Percentiles rank a stretch among this genome's conserved stretches.
These are phyloP conservation scores for Entomortierella parvispora DNA, from an alignment of 192 early-diverging fungal genomes.

Conservation along the genomic window DNA sequence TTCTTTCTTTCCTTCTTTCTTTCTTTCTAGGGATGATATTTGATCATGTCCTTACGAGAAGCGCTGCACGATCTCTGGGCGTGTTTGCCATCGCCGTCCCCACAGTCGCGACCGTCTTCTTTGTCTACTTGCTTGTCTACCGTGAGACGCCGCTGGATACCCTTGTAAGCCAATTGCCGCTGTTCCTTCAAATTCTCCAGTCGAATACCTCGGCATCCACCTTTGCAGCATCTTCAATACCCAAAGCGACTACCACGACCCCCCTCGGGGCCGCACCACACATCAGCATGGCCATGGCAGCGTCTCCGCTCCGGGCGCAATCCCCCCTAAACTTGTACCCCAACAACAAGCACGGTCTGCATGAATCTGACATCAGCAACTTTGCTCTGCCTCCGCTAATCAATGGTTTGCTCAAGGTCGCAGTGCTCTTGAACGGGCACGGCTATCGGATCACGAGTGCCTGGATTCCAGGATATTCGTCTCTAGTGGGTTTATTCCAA, in stretches of 20 bases:
- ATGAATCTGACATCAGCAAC: not conserved
- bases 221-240: not conserved
- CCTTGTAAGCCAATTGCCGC: conserved; percentile 20
- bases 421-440: conserved; percentile 24
- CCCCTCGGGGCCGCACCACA: not conserved
- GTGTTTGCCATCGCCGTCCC: conserved; percentile 19
- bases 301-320: not conserved
- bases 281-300: not conserved
- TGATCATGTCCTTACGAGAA: conserved; percentile 47
- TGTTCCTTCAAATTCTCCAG: conserved; percentile 28
- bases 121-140: conserved; percentile 34
- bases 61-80: conserved; percentile 33
- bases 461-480: conserved; percentile 32
- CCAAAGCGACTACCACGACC: not conserved
- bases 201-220: conserved; percentile 24
- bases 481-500: not conserved
- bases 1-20: too few relatives aligned
- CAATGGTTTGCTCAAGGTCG: conserved; percentile 11
- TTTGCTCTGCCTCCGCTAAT: conserved; percentile 17
- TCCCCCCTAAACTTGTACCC: conserved; percentile 3
- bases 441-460: conserved; percentile 13
- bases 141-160: conserved; percentile 47
- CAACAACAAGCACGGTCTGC: not conserved
- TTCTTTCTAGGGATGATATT: conserved; percentile 51
- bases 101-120: conserved; percentile 20